phyloP scores from a whole-genome alignment of 164 flowering plant genomes.

The Tinospora cordifolia region DNA sequence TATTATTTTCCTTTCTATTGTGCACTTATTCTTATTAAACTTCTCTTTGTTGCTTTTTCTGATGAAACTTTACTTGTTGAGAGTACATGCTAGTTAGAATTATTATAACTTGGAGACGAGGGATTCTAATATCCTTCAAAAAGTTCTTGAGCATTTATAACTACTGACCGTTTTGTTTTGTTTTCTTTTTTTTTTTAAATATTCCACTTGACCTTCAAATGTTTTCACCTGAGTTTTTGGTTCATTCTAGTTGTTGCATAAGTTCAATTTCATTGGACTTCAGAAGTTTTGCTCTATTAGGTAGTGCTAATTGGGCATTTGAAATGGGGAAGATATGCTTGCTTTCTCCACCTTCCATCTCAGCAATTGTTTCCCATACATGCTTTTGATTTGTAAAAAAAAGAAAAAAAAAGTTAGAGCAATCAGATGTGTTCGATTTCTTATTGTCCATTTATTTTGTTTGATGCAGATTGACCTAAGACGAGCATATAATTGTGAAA shows the following conservation, averaged over 20 bases:
- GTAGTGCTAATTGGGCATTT: neutral
- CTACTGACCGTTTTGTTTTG: no score
- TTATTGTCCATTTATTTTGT: neutral
- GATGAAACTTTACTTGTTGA: no score
- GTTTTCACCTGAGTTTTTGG: no score
- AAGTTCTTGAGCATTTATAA: no score
- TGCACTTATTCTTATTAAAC: no score
- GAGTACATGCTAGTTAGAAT: no score
- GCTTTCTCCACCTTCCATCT: neutral
- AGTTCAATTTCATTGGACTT: neutral
- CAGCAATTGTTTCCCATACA: neutral
- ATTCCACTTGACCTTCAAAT: no score
- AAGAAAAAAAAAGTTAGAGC: neutral
- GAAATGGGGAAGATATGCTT: neutral
- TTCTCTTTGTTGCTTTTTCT: no score
- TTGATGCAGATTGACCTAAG: conserved; percentile 78
- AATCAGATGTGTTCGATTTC: neutral
- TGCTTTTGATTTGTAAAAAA: neutral
- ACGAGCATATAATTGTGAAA: conserved; percentile 93
- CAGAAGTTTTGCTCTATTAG: neutral
- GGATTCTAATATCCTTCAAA: no score
- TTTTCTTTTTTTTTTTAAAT: no score
- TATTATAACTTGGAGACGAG: no score
- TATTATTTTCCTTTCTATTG: no score
- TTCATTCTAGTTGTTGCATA: neutral